Base-by-base conservation (phyloP, 768 basidiomycete genomes). In the Panus rudis region DNA sequence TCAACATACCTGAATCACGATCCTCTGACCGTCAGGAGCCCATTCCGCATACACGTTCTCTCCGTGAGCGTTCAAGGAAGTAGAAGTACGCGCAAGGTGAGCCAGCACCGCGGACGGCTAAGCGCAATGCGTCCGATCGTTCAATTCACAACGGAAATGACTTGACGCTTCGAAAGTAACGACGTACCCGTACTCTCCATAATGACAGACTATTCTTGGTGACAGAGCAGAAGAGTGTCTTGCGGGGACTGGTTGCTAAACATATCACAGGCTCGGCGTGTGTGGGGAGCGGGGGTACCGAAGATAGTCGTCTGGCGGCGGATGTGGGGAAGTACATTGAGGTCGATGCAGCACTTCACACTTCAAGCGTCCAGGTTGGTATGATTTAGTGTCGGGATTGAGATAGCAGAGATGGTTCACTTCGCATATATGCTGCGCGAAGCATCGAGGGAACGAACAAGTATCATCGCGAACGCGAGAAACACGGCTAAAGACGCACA, bases 241-340 rank as follows among this genome's bases (percentile, higher is more conserved):
- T 90, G 51, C 80, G 73, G 17, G 83, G 81, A 55, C 81, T 88
- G 5, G 84, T 69, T 20, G 69, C 64, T 42, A 88, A 58, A 13
- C 66, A 66, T 33, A 91, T 61, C 35, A 84, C 69, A 22, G 67
- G 64, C 55, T 86, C 81, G 48, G 82, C 76, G 22, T 84, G 79
- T 25, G 87, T 66, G n/a, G 85, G 83, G 25, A 89, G 66, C 14
- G 77, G 70, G 26, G 87, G 85, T 17, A 72, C 71, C 14, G 78
- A 78, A 14, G 81, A 80, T 31, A 91, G 71, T 56, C 79, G 84
- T 55, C 76, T 69, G 22, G 88, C 84, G 32, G 84, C 78, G 26
- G 83, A 78, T 20, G 84, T 90, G 45, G 86, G 88, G 63, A 91
- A 91, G 66, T 90, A 92, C 88, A 91, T 91, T 42, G 25, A 16